A percentile compares a stretch with the other conserved stretches of the same genome.
phyloP scores from a whole-genome alignment of 495 filamentous ascomycete species.

The Friedmanniomyces endolithicus region DNA sequence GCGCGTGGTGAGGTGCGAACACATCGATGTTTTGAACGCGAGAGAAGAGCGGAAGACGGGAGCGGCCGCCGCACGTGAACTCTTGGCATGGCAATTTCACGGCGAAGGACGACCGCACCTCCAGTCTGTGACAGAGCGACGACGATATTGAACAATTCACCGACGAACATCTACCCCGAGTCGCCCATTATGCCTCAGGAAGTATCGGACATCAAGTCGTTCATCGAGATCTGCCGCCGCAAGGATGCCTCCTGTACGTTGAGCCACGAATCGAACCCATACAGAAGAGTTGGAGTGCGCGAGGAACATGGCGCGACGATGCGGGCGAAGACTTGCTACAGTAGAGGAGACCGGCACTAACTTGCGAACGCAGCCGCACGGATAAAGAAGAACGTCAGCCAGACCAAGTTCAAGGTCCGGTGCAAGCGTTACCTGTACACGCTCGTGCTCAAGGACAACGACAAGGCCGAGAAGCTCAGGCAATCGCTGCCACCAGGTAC shows the following conservation, averaged over 20 bases:
- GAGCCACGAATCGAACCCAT: neutral
- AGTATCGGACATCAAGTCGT: slow-evolving; percentile 99
- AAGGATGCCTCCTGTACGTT: slow-evolving; percentile 86
- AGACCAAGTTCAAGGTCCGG: slow-evolving; percentile 99
- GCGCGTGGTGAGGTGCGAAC: neutral
- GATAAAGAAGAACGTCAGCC: slow-evolving; percentile 84
- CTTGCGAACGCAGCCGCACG: slow-evolving; percentile 55
- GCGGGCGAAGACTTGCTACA: neutral
- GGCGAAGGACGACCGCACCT: neutral
- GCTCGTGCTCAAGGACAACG: slow-evolving; percentile 85
- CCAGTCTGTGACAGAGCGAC: slow-evolving; percentile 1
- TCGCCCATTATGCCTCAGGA: slow-evolving; percentile 77
- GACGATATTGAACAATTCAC: neutral
- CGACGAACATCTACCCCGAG: neutral
- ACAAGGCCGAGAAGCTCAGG: slow-evolving; percentile 99
- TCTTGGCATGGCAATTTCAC: slow-evolving; percentile 1
- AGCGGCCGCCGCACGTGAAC: neutral
- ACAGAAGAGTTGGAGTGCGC: neutral
- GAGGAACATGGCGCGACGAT: neutral
- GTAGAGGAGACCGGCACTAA: slow-evolving; percentile 2
- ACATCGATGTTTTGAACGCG: too few relatives aligned
- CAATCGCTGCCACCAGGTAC: slow-evolving; percentile 92
- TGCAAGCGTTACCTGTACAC: slow-evolving; percentile 92
- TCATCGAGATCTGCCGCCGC: slow-evolving; percentile 99
- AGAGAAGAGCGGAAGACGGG: neutral